Base-by-base conservation (phyloP, 352 stramenopile genomes). In the Phytopythium aichiense region DNA sequence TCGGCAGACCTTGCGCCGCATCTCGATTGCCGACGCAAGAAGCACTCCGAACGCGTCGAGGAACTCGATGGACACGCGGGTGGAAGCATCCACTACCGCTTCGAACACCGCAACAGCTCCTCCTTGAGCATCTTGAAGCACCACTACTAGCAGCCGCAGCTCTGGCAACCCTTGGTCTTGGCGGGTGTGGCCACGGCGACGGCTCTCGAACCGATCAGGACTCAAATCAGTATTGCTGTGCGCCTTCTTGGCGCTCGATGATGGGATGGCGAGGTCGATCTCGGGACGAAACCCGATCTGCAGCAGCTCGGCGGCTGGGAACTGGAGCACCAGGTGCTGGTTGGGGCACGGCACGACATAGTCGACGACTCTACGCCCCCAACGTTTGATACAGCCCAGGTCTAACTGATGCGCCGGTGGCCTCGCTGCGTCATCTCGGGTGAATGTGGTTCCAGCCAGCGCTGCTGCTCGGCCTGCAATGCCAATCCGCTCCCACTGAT, bases 1-100 rank as follows among this genome's bases (percentile, higher is more conserved):
- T 0, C 66, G 63, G 20, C 53, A 73, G 15, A 63, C 42, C 23
- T 40, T 16, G 18, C 46, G n/a, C 45, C 66, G 46, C 18, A 46
- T 67, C 51, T 67, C 58, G 9, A 73, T 45, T 2, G 66, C 62
- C 1, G 66, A 52, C 16, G 63, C 54, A 7, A 73, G 53, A 0
- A 73, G 35, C 4, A 66, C 35, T 2, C 66, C 58, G 20, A 73
- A 67, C 16, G 53, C 63, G 30, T 73, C 58, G 16, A 73, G 20
- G 37, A 73, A 70, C 42, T 69, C 66, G 6, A 58, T 40, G 12
- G 48, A 31, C 5, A 31, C 23, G 15, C 8, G 23, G 2, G 38
- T n/a, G 23, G 55, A 33, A 4, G 58, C 5, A 6, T 54, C 25
- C 0, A 73, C 15, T 22, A 73, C 22, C 5, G 63, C 66, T 48